Evolutionary conservation across 1,284 basidiomycete genomes (phyloP).

Genomic region (Microbotryomycetes sp.): DNA sequence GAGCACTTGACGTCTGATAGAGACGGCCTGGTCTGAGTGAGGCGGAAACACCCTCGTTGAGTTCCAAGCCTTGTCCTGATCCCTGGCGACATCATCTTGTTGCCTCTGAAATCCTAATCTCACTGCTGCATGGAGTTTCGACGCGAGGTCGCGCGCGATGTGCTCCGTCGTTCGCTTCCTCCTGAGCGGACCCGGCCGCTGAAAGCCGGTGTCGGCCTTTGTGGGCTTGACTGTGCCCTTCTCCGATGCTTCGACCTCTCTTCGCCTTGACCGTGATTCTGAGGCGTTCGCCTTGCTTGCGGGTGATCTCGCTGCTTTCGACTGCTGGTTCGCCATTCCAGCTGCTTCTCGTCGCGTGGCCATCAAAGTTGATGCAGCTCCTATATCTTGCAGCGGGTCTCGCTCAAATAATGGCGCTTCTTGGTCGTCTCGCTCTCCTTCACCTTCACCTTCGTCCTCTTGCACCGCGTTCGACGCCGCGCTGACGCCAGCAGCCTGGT

Average conservation of each 20-base stretch:
- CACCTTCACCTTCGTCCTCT: neutral
- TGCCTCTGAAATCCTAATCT: no score
- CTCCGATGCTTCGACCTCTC: neutral
- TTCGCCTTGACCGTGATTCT: neutral
- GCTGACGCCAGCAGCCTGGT: neutral
- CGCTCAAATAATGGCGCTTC: neutral
- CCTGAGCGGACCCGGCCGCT: neutral
- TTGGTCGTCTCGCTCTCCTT: neutral
- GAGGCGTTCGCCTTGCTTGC: neutral
- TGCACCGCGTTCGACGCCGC: neutral
- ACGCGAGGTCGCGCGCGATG: neutral
- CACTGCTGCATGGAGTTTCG: neutral
- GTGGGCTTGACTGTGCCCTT: neutral
- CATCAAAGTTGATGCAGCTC: neutral
- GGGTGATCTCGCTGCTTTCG: neutral
- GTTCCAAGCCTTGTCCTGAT: neutral
- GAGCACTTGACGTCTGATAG: neutral
- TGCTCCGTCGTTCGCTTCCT: neutral
- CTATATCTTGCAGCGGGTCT: neutral
- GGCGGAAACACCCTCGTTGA: neutral
- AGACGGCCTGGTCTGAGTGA: neutral
- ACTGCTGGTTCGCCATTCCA: neutral
- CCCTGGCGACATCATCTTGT: neutral
- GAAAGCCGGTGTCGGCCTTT: neutral
- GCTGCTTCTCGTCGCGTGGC: neutral